Percentiles rank a stretch among this genome's conserved stretches.
These are phyloP conservation scores for Trichophyton mentagrophytes DNA, from an alignment of 2,329 filamentous ascomycete genomes.

Conservation along the genomic window DNA sequence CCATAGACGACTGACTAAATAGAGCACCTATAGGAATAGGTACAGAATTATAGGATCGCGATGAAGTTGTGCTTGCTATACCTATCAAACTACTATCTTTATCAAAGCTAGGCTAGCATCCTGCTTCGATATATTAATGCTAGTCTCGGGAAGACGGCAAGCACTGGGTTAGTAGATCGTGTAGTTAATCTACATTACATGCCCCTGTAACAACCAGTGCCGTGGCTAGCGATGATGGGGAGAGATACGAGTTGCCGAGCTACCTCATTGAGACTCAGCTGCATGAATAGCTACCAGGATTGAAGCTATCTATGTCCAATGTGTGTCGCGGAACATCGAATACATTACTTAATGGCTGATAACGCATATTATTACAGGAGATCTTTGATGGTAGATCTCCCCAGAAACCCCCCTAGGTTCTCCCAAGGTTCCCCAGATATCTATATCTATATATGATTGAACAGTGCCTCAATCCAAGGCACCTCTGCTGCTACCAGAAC, in stretches of 20 bases:
- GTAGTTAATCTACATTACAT: background rate
- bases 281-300: background rate
- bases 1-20: background rate
- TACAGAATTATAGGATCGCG: background rate
- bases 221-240: background rate
- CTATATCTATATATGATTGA: background rate
- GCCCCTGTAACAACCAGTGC: background rate
- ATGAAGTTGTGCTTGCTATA: background rate
- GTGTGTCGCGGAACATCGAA: background rate
- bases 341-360: background rate
- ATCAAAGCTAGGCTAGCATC: no score
- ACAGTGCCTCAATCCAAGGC: background rate
- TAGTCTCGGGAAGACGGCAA: background rate
- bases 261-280: background rate
- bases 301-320: background rate
- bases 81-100: background rate
- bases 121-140: background rate
- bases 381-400: background rate
- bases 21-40: background rate
- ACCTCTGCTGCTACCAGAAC: background rate
- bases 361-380: background rate
- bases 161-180: background rate
- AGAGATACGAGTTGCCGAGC: background rate
- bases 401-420: background rate
- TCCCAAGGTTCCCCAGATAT: background rate